phyloP scores from a whole-genome alignment of 768 basidiomycete species.

The Coprinopsis marcescibilis region DNA sequence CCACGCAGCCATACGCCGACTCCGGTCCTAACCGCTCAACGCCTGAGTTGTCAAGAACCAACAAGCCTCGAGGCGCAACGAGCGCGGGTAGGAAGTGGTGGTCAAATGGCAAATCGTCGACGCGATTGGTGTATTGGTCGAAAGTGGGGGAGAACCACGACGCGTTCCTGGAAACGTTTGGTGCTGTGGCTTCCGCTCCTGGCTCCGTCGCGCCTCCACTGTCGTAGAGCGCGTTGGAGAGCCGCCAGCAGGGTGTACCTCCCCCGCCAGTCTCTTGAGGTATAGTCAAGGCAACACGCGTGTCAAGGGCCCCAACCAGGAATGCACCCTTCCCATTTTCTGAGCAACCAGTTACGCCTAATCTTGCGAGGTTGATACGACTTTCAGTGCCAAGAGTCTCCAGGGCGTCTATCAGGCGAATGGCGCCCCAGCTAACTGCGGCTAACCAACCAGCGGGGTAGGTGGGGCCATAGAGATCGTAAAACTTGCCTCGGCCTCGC shows the following conservation, averaged over 20 bases:
- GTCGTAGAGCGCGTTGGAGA: slow-evolving; percentile 40
- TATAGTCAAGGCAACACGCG: slow-evolving; percentile 51
- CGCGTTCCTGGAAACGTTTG: slow-evolving; percentile 54
- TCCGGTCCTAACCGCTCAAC: slow-evolving; percentile 50
- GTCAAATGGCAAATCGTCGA: slow-evolving; percentile 47
- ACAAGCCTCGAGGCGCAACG: slow-evolving; percentile 46
- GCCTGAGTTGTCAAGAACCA: slow-evolving; percentile 50
- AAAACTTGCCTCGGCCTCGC: slow-evolving; percentile 53
- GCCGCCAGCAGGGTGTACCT: slow-evolving; percentile 51
- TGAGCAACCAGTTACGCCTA: slow-evolving; percentile 55
- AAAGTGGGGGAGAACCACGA: slow-evolving; percentile 54
- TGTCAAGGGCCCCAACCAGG: slow-evolving; percentile 53
- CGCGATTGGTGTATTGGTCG: slow-evolving; percentile 37
- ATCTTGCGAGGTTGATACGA: slow-evolving; percentile 40
- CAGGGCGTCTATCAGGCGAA: slow-evolving; percentile 51
- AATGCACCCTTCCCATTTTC: slow-evolving; percentile 55
- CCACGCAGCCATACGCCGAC: slow-evolving; percentile 42
- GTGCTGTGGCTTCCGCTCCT: slow-evolving; percentile 41
- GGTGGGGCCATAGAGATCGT: slow-evolving; percentile 41
- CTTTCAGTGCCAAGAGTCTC: slow-evolving; percentile 37
- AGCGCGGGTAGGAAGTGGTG: slow-evolving; percentile 51
- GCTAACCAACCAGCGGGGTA: slow-evolving; percentile 45
- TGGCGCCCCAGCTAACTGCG: slow-evolving; percentile 58
- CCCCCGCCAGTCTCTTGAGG: slow-evolving; percentile 59
- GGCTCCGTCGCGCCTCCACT: slow-evolving; percentile 22